phyloP scores from a whole-genome alignment of 106 monocot species.

The Phalaenopsis equestris region DNA sequence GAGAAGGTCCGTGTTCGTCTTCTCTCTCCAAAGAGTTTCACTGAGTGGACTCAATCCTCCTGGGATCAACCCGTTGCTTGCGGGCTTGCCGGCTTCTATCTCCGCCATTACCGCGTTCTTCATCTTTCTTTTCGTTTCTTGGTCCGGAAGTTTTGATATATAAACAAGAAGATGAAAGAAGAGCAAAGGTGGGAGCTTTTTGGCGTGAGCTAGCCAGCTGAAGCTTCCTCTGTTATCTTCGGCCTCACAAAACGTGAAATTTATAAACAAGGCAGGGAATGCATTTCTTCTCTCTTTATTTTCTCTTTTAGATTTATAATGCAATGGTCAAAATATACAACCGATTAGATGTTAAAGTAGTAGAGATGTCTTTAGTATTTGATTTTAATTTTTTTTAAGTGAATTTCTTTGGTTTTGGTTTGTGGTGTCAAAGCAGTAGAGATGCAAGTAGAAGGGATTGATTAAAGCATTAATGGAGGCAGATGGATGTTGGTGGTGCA shows the following conservation, averaged over 20 bases:
- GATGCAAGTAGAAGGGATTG: background rate
- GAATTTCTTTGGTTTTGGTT: too few species aligned
- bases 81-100: slow-evolving; percentile 61
- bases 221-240: background rate
- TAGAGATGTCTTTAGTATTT: too few species aligned
- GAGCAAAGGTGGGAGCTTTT: background rate
- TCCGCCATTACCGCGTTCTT: slow-evolving; percentile 43
- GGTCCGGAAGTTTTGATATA: background rate
- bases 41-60: slow-evolving; percentile 59
- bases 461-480: slow-evolving; percentile 6
- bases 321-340: too few species aligned
- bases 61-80: slow-evolving; percentile 15
- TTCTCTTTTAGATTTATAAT: too few species aligned
- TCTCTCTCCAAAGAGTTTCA: slow-evolving; percentile 75
- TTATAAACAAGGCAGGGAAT: background rate
- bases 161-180: background rate
- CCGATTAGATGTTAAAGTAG: background rate
- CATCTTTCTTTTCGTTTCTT: background rate
- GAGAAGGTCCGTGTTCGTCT: slow-evolving; percentile 29
- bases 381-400: too few species aligned
- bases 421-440: background rate
- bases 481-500: slow-evolving; percentile 1
- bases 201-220: background rate
- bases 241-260: background rate
- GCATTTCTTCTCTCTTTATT: background rate